phyloP scores from a whole-genome alignment of 2,329 filamentous ascomycete species.

The Coleophoma crateriformis region DNA sequence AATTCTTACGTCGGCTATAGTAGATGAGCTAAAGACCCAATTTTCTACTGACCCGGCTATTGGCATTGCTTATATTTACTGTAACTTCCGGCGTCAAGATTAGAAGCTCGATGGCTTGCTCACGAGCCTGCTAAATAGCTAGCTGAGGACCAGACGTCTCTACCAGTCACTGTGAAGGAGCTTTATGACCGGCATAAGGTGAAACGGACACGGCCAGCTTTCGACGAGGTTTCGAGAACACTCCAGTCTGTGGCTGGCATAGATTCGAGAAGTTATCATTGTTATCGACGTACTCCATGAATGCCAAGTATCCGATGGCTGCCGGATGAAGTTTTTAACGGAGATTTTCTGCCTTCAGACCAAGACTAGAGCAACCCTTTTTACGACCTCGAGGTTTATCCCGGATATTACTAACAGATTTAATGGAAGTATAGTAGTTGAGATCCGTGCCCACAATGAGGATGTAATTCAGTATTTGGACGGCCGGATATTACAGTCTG shows the following conservation, averaged over 20 bases:
- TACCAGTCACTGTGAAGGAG: not conserved
- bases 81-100: not conserved
- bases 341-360: not conserved
- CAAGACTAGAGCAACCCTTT: not conserved
- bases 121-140: not conserved
- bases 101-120: not conserved
- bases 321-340: not conserved
- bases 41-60: not conserved
- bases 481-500: not conserved
- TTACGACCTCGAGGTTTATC: not conserved
- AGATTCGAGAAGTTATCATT: constrained; percentile 3
- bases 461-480: not conserved
- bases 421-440: not conserved
- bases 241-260: not conserved
- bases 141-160: not conserved
- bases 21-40: not conserved
- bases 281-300: constrained; percentile 15
- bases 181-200: not conserved
- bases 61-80: not conserved
- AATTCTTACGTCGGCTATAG: not conserved
- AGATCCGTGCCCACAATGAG: not conserved
- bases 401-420: not conserved
- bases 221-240: not conserved
- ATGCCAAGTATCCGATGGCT: constrained; percentile 4
- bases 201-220: not conserved